phyloP scores from a whole-genome alignment of 768 basidiomycete species.

The Nidularia sp. region DNA sequence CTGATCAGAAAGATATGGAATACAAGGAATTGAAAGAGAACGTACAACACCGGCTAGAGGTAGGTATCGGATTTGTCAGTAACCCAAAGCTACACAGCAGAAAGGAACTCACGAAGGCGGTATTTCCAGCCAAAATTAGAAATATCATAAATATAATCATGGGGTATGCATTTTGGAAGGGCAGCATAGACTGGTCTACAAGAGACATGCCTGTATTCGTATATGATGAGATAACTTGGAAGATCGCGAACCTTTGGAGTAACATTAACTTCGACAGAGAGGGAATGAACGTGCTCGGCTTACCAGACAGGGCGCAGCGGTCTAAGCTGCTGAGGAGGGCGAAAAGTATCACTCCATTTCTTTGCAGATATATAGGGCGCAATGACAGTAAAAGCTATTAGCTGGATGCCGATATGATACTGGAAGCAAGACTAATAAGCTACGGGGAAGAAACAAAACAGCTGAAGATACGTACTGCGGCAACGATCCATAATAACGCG shows the following conservation, averaged over 20 bases:
- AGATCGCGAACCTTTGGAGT: constrained; percentile 68
- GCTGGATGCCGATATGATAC: constrained; percentile 77
- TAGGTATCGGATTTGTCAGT: not conserved
- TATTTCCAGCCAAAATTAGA: constrained; percentile 88
- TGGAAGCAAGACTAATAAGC: constrained; percentile 19
- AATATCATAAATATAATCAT: constrained; percentile 72
- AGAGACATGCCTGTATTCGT: constrained; percentile 88
- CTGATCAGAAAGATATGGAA: not conserved
- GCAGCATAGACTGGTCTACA: constrained; percentile 87
- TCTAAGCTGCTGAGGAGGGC: constrained; percentile 52
- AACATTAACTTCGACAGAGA: not conserved
- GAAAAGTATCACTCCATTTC: constrained; percentile 59
- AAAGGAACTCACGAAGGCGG: constrained; percentile 72
- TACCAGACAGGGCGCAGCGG: constrained; percentile 66
- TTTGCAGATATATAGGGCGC: constrained; percentile 71
- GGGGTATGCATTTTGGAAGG: constrained; percentile 82
- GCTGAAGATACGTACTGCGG: constrained; percentile 41
- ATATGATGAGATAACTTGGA: constrained; percentile 83
- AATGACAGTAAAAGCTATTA: constrained; percentile 68
- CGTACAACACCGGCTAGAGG: constrained; percentile 81
- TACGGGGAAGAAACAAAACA: constrained; percentile 1
- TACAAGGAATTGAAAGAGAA: constrained; percentile 6
- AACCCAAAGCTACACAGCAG: not conserved
- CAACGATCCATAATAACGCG: constrained; percentile 78
- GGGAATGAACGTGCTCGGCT: constrained; percentile 5